A percentile compares a stretch with the other conserved stretches of the same genome.
These are phyloP conservation scores for Clitopilus hobsonii DNA, from an alignment of 768 basidiomycete species.

Conservation along the genomic window DNA sequence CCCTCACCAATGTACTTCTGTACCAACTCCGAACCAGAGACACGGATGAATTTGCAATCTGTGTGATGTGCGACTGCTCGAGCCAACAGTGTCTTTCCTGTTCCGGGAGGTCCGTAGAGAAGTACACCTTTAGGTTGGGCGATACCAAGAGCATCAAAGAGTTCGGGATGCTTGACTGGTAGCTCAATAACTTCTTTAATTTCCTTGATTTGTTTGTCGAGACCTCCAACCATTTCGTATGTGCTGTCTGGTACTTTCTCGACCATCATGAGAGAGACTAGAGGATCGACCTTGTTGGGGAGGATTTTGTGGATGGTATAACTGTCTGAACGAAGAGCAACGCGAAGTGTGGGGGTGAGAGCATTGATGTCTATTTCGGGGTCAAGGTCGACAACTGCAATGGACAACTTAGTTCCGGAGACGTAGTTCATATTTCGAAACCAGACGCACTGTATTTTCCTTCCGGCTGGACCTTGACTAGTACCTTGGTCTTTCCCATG, in stretches of 20 bases:
- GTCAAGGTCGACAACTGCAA: slow-evolving; percentile 90
- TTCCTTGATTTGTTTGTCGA: slow-evolving; percentile 98
- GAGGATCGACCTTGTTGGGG: slow-evolving; percentile 96
- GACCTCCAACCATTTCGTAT: slow-evolving; percentile 99
- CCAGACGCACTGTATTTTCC: slow-evolving; percentile 92
- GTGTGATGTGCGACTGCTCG: slow-evolving; percentile 97
- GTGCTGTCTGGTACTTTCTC: slow-evolving; percentile 99
- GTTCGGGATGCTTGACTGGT: slow-evolving; percentile 95
- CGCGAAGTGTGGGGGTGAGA: slow-evolving; percentile 83
- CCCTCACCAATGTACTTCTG: slow-evolving; percentile 99
- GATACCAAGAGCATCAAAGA: slow-evolving; percentile 94
- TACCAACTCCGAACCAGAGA: slow-evolving; percentile 89
- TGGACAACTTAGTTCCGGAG: not conserved
- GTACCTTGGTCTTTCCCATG: slow-evolving; percentile 98
- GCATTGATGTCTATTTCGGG: slow-evolving; percentile 75
- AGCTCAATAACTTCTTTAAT: slow-evolving; percentile 96
- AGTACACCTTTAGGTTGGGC: slow-evolving; percentile 96
- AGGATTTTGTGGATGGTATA: slow-evolving; percentile 97
- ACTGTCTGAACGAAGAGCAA: slow-evolving; percentile 93
- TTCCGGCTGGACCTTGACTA: slow-evolving; percentile 98
- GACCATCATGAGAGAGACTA: slow-evolving; percentile 99
- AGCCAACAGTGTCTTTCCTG: slow-evolving; percentile 93
- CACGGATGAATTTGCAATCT: slow-evolving; percentile 96
- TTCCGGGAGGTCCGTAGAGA: slow-evolving; percentile 93
- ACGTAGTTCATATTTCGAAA: not conserved